Conservation (phyloP, 768 basidiomycete genomes). For the Hysterangium stoloniferum region DNA sequence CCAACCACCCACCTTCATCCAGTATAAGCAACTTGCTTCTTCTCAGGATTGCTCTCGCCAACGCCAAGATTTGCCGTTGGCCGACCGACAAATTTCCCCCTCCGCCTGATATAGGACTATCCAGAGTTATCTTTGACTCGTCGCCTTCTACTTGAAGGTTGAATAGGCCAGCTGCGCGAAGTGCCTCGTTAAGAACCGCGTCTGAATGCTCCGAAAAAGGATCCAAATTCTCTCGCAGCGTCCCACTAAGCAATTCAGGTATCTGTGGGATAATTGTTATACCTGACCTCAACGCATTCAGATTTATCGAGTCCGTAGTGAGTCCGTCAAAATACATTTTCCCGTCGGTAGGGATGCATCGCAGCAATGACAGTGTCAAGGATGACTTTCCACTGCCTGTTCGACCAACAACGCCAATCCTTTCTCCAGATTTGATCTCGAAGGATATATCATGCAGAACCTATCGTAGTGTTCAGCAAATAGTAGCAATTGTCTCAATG, state of each 20-base stretch:
- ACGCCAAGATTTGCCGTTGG: constrained; percentile 34
- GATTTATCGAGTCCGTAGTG: constrained; percentile 40
- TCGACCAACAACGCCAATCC: constrained; percentile 33
- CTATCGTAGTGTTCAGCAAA: constrained; percentile 1
- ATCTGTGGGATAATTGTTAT: constrained; percentile 53
- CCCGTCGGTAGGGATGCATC: constrained; percentile 32
- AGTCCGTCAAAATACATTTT: constrained; percentile 35
- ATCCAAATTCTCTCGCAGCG: constrained; percentile 33
- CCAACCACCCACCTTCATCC: constrained; percentile 24
- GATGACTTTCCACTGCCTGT: constrained; percentile 11
- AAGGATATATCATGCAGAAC: constrained; percentile 32
- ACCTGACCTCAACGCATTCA: constrained; percentile 46
- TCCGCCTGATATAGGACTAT: constrained; percentile 16
- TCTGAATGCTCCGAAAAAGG: constrained; percentile 44
- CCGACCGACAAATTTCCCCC: constrained; percentile 20
- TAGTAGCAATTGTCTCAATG: not conserved
- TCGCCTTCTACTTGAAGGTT: constrained; percentile 15
- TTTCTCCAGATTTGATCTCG: constrained; percentile 32
- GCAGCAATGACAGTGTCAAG: constrained; percentile 29
- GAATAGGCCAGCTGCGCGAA: constrained; percentile 32
- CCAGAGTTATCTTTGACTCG: constrained; percentile 17
- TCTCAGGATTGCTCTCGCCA: constrained; percentile 28
- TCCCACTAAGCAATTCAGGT: constrained; percentile 26
- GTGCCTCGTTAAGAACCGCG: constrained; percentile 30
- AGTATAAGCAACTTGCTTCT: constrained; percentile 23